A percentile compares a stretch with the other conserved stretches of the same genome.
Evolutionary conservation across 352 stramenopile genomes (phyloP).

Genomic region (Phytophthora parvispora): DNA sequence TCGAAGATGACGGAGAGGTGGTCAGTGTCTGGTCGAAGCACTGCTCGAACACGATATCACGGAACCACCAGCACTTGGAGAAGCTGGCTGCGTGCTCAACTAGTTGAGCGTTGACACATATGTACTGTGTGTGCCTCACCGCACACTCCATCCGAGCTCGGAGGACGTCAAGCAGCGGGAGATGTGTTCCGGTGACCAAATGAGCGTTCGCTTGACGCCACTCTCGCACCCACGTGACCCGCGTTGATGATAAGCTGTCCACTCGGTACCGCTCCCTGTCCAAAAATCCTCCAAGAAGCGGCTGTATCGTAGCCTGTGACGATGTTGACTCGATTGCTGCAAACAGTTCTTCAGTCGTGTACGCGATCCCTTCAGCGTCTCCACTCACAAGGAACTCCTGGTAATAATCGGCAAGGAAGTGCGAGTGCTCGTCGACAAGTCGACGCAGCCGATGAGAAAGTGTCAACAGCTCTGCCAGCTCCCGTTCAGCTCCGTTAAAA

Average conservation of each 20-base stretch:
- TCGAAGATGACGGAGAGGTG: slow-evolving; percentile 6
- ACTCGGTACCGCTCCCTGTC: slow-evolving; percentile 40
- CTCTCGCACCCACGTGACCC: slow-evolving; percentile 59
- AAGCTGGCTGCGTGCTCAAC: slow-evolving; percentile 43
- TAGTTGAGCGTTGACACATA: slow-evolving; percentile 31
- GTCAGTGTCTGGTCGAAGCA: slow-evolving; percentile 30
- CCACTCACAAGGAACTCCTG: slow-evolving; percentile 48
- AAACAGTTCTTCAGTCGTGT: slow-evolving; percentile 42
- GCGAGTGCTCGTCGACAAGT: slow-evolving; percentile 26
- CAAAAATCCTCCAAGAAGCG: slow-evolving; percentile 58
- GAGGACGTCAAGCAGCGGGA: slow-evolving; percentile 30
- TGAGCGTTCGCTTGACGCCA: slow-evolving; percentile 68
- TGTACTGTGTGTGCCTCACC: slow-evolving; percentile 55
- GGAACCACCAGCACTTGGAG: slow-evolving; percentile 70
- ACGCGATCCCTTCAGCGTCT: slow-evolving; percentile 60
- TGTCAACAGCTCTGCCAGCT: slow-evolving; percentile 32
- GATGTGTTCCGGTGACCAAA: slow-evolving; percentile 21
- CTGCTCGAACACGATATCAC: slow-evolving; percentile 38
- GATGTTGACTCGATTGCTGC: not conserved
- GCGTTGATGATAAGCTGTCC: slow-evolving; percentile 12
- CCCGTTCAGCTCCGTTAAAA: slow-evolving; percentile 27
- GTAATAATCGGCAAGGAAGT: slow-evolving; percentile 50
- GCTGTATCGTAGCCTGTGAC: slow-evolving; percentile 14
- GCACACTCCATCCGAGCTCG: slow-evolving; percentile 52
- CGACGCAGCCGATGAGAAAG: slow-evolving; percentile 31